These are phyloP conservation scores for Hypoxylon perforatum DNA, from an alignment of 495 filamentous ascomycete genomes.

Conservation along the genomic window DNA sequence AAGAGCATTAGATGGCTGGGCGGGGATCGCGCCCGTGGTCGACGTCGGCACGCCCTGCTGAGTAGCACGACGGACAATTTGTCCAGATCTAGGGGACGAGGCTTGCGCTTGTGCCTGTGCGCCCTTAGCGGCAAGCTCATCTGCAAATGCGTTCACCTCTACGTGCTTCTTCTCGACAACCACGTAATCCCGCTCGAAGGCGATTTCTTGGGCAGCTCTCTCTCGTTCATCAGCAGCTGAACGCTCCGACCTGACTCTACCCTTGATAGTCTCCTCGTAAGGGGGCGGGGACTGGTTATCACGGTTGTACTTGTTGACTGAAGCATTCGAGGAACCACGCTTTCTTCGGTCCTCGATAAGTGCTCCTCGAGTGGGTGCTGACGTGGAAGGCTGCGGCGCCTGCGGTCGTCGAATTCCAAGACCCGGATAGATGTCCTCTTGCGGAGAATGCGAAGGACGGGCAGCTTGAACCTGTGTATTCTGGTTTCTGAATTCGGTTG, in stretches of 20 bases:
- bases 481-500: slow-evolving; percentile 47
- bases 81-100: slow-evolving; percentile 57
- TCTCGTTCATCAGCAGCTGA: slow-evolving; percentile 71
- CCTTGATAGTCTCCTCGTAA: slow-evolving; percentile 25
- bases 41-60: slow-evolving; percentile 72
- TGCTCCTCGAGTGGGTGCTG: slow-evolving; percentile 49
- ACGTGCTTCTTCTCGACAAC: slow-evolving; percentile 94
- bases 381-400: slow-evolving; percentile 49
- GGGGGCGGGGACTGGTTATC: slow-evolving; percentile 37
- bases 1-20: slow-evolving; percentile 68
- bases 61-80: slow-evolving; percentile 64
- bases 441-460: slow-evolving; percentile 47
- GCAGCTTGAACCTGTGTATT: slow-evolving; percentile 15
- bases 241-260: slow-evolving; percentile 44
- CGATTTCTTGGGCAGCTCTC: slow-evolving; percentile 84
- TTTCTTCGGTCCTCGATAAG: slow-evolving; percentile 47
- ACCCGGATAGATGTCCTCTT: slow-evolving; percentile 54
- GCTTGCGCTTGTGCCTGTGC: slow-evolving; percentile 67
- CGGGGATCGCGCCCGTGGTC: slow-evolving; percentile 67
- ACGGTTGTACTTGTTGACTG: slow-evolving; percentile 35
- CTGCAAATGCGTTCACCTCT: slow-evolving; percentile 96
- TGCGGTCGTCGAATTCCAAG: slow-evolving; percentile 58
- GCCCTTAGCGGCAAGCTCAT: slow-evolving; percentile 87
- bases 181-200: slow-evolving; percentile 93
- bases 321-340: slow-evolving; percentile 52